Base-by-base conservation (phyloP, 768 basidiomycete species). In the Leucocoprinus sp. region DNA sequence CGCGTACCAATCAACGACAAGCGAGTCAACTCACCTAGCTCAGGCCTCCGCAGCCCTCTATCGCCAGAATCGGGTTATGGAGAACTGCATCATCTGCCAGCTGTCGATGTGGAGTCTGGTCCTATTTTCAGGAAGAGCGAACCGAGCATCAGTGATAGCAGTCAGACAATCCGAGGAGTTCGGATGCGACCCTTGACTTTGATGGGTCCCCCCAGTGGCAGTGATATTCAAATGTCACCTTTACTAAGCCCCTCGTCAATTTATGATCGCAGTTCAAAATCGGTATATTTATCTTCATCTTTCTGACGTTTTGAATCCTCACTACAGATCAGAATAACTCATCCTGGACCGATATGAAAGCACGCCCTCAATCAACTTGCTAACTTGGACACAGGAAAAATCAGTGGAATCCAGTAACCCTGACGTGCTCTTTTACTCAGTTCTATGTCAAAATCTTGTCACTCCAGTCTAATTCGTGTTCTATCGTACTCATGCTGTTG, bases 21-120 rank as follows among this genome's bases (percentile, higher is more conserved):
- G 35, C 39, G 22, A 27, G 40, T 34, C 8, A 29, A 39, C 5
- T 29, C 22, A 35, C 23, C 39, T 33, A 56, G 54, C 4, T 60
- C 59, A 1, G 57, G 59, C 37, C 58, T 56, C 41, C 57, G 55
- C 56, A 57, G 57, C 40, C 23, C 33, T 18, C 43, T 47, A 14
- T 48, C 46, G 23, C 36, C 50, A 12, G 21, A 27, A 5, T 33
- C 42, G 12, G 26, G 34, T 7, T 31, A 48, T 26, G 29, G 22
- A 15, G 46, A 42, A 15, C 37, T 19, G 11, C 34, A 48, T 22
- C 42, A 36, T 27, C 14, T 42, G 11, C 44, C 44, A 2, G 4
- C 44, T 38, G 19, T 48, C 18, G 39, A 40, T 22, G 3, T 48
- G 33, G 39, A 48, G 12, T 31, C 21, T 22, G 26, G 46, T 3